Conservation (phyloP, 129 eudicot genomes). For the Calendula officinalis region DNA sequence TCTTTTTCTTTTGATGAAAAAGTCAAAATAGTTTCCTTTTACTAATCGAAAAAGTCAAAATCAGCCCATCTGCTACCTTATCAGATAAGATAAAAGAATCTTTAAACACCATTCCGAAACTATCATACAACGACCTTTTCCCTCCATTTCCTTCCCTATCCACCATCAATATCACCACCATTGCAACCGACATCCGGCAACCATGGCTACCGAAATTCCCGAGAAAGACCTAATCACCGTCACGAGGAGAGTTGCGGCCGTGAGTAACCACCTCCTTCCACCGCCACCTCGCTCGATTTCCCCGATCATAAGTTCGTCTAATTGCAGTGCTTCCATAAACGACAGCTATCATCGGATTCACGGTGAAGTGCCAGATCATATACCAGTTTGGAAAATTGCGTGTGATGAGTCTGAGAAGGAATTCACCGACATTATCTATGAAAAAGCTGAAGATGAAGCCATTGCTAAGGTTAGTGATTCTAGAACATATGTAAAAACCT, state of each 20-base stretch:
- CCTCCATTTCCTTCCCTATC: conserved; percentile 32
- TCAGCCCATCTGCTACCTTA: conserved; percentile 18
- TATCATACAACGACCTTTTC: conserved; percentile 12
- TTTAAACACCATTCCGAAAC: conserved; percentile 19
- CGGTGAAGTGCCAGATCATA: conserved; percentile 53
- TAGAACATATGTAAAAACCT: not conserved
- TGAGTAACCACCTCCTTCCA: conserved; percentile 59
- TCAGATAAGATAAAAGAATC: conserved; percentile 35
- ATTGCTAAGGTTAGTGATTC: conserved; percentile 66
- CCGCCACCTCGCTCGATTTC: conserved; percentile 12
- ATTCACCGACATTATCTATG: conserved; percentile 73
- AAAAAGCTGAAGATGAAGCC: conserved; percentile 87
- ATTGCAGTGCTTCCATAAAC: conserved; percentile 43
- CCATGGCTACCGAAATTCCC: conserved; percentile 42
- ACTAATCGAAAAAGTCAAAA: conserved; percentile 22
- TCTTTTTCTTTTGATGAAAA: not conserved
- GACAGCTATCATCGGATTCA: conserved; percentile 79
- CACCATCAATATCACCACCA: conserved; percentile 10
- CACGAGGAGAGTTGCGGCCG: conserved; percentile 57
- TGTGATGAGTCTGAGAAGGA: conserved; percentile 65
- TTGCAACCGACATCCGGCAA: not conserved
- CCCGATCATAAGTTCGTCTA: conserved; percentile 15
- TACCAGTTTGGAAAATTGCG: conserved; percentile 59
- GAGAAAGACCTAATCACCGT: conserved; percentile 38
- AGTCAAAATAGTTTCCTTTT: conserved; percentile 2